Percentiles rank a stretch among this genome's conserved stretches.
Evolutionary conservation across 2,329 filamentous ascomycete genomes (phyloP).

Genomic region (Calonectria leucothoes): DNA sequence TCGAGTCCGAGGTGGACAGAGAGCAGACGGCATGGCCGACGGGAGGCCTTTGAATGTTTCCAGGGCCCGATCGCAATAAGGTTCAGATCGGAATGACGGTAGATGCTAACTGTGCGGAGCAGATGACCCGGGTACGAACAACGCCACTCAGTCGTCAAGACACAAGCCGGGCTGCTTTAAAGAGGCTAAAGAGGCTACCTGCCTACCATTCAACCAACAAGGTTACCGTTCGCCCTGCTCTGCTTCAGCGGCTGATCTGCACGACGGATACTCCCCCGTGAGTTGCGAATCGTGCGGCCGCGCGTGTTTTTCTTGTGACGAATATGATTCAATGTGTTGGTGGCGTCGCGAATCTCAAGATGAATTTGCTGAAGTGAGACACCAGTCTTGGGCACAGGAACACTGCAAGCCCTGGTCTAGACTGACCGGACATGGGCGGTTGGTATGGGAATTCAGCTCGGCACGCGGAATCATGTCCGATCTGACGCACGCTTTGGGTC

Average conservation of each 20-base stretch:
- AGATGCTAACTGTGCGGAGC: neutral
- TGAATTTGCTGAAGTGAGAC: neutral
- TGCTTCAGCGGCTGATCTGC: neutral
- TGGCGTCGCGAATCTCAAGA: neutral
- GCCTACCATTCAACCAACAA: neutral
- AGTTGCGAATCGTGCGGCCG: too few species aligned
- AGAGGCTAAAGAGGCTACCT: neutral
- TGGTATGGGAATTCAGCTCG: neutral
- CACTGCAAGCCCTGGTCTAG: neutral
- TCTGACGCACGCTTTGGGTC: neutral
- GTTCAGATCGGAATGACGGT: neutral
- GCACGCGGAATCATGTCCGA: neutral
- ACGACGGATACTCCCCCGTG: neutral
- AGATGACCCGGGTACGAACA: neutral
- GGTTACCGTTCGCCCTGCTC: neutral
- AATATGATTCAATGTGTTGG: neutral
- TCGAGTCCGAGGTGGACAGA: neutral
- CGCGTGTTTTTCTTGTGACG: neutral
- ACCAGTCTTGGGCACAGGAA: too few species aligned
- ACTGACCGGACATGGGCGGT: too few species aligned
- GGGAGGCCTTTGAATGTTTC: neutral
- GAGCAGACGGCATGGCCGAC: neutral
- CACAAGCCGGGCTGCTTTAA: neutral
- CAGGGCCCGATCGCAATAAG: neutral
- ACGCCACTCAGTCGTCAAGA: neutral